phyloP scores from a whole-genome alignment of 768 basidiomycete genomes.

The Tylopilus sp. region DNA sequence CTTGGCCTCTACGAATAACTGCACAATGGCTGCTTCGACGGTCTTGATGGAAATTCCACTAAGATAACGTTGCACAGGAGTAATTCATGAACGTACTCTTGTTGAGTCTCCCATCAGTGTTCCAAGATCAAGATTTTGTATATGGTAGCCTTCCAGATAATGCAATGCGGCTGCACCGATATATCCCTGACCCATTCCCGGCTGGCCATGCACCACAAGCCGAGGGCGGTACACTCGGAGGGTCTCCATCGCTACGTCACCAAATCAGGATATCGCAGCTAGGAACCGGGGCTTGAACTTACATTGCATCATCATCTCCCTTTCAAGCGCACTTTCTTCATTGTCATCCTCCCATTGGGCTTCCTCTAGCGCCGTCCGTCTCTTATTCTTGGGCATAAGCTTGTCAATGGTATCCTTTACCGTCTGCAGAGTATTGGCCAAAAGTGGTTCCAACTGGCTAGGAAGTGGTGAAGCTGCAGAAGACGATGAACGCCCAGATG shows the following conservation, averaged over 20 bases:
- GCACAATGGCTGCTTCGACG: constrained; percentile 87
- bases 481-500: constrained; percentile 87
- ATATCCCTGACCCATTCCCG: constrained; percentile 90
- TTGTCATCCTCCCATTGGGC: constrained; percentile 87
- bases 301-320: constrained; percentile 89
- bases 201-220: constrained; percentile 72
- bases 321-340: constrained; percentile 80
- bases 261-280: background rate
- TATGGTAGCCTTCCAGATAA: constrained; percentile 92
- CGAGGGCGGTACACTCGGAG: constrained; percentile 88
- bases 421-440: constrained; percentile 62
- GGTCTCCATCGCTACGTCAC: constrained; percentile 77
- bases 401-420: constrained; percentile 70
- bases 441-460: constrained; percentile 74
- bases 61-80: background rate
- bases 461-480: constrained; percentile 86
- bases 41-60: constrained; percentile 46
- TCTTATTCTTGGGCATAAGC: constrained; percentile 79
- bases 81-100: constrained; percentile 50
- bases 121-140: constrained; percentile 91
- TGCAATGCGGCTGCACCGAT: constrained; percentile 90
- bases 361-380: constrained; percentile 84
- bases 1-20: constrained; percentile 95
- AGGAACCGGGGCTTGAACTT: constrained; percentile 23
- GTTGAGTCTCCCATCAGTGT: constrained; percentile 86